Evolutionary conservation across 2,329 filamentous ascomycete species (phyloP).

Genomic region (Neonectria sp.): DNA sequence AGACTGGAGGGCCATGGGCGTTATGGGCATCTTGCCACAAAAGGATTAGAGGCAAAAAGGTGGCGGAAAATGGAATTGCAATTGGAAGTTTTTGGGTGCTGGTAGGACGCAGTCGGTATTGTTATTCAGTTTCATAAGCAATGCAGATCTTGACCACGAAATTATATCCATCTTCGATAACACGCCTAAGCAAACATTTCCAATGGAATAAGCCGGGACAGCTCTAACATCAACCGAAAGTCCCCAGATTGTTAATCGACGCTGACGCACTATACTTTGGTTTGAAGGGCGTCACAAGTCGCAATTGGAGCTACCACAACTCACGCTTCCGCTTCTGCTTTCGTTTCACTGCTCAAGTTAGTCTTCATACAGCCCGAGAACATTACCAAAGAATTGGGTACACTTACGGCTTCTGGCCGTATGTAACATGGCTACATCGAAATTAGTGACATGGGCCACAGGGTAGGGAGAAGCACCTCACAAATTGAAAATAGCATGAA

Average conservation of each 20-base stretch:
- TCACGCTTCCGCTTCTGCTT: not conserved
- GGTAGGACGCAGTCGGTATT: not conserved
- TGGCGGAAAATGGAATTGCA: not conserved
- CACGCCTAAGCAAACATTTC: not conserved
- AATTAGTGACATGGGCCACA: not conserved
- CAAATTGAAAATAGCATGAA: constrained; percentile 32
- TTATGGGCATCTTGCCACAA: not conserved
- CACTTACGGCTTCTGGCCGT: constrained; percentile 23
- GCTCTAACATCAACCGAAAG: not conserved
- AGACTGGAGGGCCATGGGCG: not conserved
- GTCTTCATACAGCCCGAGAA: not conserved
- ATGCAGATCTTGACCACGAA: not conserved
- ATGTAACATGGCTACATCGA: constrained; percentile 24
- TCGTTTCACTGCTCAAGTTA: not conserved
- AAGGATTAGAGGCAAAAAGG: not conserved
- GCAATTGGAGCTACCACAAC: not conserved
- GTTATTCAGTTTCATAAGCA: not conserved
- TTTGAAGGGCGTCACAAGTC: not conserved
- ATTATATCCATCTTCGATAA: not conserved
- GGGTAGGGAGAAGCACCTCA: not conserved
- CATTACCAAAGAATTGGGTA: not conserved
- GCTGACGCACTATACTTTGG: not conserved
- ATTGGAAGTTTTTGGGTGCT: not conserved
- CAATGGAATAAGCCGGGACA: not conserved
- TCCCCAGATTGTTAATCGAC: not conserved